Percentiles rank a stretch among this genome's conserved stretches.
Conservation (phyloP, 2,329 filamentous ascomycete genomes). For the Dactylellina haptotyla region DNA sequence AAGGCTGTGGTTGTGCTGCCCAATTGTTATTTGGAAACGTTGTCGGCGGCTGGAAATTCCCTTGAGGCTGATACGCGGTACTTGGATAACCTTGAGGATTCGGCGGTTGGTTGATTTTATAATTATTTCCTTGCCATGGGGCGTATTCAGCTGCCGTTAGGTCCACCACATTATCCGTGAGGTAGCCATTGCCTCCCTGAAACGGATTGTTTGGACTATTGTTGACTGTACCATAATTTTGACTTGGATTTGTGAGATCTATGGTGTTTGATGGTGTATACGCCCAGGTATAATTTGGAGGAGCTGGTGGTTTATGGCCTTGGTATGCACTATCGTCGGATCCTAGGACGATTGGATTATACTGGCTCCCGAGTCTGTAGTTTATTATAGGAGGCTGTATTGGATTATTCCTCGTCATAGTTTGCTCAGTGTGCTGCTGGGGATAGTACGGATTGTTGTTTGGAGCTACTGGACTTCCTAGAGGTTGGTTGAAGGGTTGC, state of each 20-base stretch:
- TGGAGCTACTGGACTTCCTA: not conserved
- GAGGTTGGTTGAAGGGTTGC: not conserved
- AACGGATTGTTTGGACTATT: not conserved
- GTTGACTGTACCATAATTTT: not conserved
- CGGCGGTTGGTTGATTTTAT: too few species aligned
- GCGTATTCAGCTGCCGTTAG: not conserved
- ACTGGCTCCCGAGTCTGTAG: not conserved
- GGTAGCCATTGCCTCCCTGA: not conserved
- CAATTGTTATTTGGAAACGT: not conserved
- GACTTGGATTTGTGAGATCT: not conserved
- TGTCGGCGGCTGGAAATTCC: not conserved
- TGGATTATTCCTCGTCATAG: too few species aligned
- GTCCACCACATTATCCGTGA: not conserved
- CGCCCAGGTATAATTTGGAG: not conserved
- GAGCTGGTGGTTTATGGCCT: not conserved
- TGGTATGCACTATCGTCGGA: constrained; percentile 2
- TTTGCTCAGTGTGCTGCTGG: not conserved
- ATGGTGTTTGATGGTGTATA: not conserved
- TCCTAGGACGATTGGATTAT: constrained; percentile 6
- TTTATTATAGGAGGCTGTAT: not conserved
- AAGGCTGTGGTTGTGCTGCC: not conserved
- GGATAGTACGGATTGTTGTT: not conserved
- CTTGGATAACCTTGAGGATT: too few species aligned
- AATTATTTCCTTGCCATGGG: not conserved
- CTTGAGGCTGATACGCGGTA: too few species aligned